phyloP scores from a whole-genome alignment of 2,329 filamentous ascomycete genomes.

The Exutisphaerella laricina region DNA sequence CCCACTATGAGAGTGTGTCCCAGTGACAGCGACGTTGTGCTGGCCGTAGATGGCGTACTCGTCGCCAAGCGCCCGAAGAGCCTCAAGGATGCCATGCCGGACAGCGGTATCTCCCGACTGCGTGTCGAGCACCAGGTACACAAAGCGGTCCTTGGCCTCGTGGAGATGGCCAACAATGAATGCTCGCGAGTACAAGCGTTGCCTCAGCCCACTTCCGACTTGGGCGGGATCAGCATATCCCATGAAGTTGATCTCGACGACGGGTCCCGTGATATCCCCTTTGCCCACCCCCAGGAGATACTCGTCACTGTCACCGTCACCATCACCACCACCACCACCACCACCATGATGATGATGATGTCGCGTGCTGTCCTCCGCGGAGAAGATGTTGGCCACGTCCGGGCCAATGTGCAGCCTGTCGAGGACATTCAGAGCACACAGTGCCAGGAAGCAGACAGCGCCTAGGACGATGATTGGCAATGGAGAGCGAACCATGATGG shows the following conservation, averaged over 20 bases:
- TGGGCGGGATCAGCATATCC: constrained; percentile 86
- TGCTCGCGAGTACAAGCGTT: constrained; percentile 80
- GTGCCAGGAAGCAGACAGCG: constrained; percentile 15
- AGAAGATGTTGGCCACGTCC: neutral
- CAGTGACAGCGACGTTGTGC: constrained; percentile 81
- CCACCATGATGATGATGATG: neutral
- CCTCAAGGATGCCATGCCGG: constrained; percentile 77
- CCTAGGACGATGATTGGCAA: constrained; percentile 14
- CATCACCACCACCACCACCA: constrained; percentile 1
- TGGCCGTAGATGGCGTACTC: constrained; percentile 71
- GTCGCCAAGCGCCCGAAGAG: constrained; percentile 60
- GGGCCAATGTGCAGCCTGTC: constrained; percentile 11
- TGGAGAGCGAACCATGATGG: constrained; percentile 19
- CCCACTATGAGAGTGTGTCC: constrained; percentile 88
- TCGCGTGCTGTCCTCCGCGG: neutral
- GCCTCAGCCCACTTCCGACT: constrained; percentile 74
- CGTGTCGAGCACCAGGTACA: constrained; percentile 83
- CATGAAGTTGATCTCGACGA: constrained; percentile 86
- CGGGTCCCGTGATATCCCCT: constrained; percentile 70
- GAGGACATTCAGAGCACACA: constrained; percentile 17
- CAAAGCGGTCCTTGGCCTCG: constrained; percentile 64
- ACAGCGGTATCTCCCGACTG: constrained; percentile 86
- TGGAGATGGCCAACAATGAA: constrained; percentile 74
- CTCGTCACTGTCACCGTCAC: constrained; percentile 21
- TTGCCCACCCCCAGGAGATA: constrained; percentile 66